phyloP scores from a whole-genome alignment of 2,329 filamentous ascomycete genomes.

The Aspergillus neoniger region DNA sequence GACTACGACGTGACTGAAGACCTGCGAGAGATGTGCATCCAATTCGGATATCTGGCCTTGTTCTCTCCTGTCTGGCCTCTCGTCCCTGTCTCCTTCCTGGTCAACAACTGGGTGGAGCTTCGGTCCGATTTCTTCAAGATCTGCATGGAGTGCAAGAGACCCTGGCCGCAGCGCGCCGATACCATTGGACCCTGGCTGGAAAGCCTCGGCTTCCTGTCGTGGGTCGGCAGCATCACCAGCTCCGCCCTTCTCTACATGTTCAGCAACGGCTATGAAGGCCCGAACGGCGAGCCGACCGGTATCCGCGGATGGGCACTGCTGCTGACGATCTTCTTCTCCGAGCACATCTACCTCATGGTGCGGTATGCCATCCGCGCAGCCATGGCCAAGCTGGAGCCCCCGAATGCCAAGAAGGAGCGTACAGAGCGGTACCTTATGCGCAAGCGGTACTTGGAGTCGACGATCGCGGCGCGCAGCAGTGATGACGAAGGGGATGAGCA shows the following conservation, averaged over 20 bases:
- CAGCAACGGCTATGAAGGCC: conserved; percentile 61
- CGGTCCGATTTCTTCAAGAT: conserved; percentile 96
- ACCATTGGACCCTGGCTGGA: conserved; percentile 95
- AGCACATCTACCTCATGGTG: conserved; percentile 84
- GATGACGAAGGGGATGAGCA: conserved; percentile 26
- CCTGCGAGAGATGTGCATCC: conserved; percentile 90
- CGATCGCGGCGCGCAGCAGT: conserved; percentile 23
- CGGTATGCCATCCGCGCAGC: conserved; percentile 71
- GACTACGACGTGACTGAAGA: conserved; percentile 91
- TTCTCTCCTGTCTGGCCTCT: conserved; percentile 95
- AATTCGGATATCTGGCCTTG: conserved; percentile 85
- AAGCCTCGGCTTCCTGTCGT: conserved; percentile 83
- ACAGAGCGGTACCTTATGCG: conserved; percentile 78
- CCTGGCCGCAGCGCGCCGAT: conserved; percentile 85
- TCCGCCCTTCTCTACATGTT: conserved; percentile 90
- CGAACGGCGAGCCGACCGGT: conserved; percentile 50
- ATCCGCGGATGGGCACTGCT: conserved; percentile 81
- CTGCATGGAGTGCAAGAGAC: conserved; percentile 82
- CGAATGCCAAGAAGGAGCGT: conserved; percentile 81
- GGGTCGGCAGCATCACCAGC: conserved; percentile 88
- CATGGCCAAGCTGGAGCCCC: conserved; percentile 79
- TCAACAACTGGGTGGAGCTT: conserved; percentile 97
- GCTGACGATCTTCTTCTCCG: conserved; percentile 77
- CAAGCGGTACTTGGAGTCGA: conserved; percentile 69
- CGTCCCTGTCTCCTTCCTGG: conserved; percentile 80